Evolutionary conservation across 2,329 filamentous ascomycete species (phyloP).

Genomic region (Xylariaceae sp.): DNA sequence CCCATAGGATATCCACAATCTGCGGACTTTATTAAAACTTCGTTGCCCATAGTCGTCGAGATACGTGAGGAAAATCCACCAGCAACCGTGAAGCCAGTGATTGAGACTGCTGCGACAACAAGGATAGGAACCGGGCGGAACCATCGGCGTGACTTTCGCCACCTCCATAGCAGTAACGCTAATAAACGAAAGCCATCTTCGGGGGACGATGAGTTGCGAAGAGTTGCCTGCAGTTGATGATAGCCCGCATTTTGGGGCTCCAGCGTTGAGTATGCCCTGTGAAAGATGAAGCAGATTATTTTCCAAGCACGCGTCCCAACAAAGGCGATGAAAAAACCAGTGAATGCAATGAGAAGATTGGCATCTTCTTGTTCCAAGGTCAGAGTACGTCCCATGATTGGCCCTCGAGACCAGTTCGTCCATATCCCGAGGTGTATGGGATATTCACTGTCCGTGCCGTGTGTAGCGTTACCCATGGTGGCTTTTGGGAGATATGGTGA

Average conservation of each 20-base stretch:
- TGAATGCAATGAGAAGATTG: not conserved
- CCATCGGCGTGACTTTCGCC: not conserved
- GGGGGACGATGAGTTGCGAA: constrained; percentile 7
- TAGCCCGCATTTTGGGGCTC: constrained; percentile 6
- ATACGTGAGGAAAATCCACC: constrained; percentile 20
- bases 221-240: constrained; percentile 13
- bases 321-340: not conserved
- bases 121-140: not conserved
- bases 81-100: constrained; percentile 8
- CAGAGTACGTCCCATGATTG: not conserved
- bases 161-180: not conserved
- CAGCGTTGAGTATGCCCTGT: not conserved
- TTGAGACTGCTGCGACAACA: not conserved
- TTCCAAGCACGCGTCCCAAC: not conserved
- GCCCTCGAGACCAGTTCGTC: too few relatives aligned
- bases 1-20: constrained; percentile 9
- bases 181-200: not conserved
- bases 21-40: constrained; percentile 9
- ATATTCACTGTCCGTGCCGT: not conserved
- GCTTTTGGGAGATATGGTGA: too few relatives aligned
- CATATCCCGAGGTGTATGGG: not conserved
- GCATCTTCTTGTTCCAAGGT: not conserved
- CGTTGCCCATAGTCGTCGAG: constrained; percentile 8
- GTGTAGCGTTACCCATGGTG: too few relatives aligned
- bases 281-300: not conserved